Percentiles rank a stretch among this genome's conserved stretches.
Evolutionary conservation across 208 protist genomes (phyloP).

Genomic region (Angomonas ambiguus): DNA sequence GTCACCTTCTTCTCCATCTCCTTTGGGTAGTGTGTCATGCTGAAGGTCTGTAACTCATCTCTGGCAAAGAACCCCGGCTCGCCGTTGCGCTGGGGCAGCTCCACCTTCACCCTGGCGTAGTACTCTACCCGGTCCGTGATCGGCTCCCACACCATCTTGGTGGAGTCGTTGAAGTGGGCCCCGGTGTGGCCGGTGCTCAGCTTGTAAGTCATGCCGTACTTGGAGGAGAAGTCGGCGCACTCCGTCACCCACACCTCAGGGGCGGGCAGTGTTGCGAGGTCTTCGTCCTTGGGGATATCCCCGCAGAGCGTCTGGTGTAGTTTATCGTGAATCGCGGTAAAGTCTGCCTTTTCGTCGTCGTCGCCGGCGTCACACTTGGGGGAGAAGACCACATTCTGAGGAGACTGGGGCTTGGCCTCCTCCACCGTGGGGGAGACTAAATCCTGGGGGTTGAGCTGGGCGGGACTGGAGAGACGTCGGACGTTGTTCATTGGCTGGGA

Average conservation of each 20-base stretch:
- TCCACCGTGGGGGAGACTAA: not conserved
- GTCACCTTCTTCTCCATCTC: slow-evolving; percentile 96
- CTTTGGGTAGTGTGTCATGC: slow-evolving; percentile 64
- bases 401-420: slow-evolving; percentile 4
- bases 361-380: slow-evolving; percentile 13
- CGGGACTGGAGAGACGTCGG: slow-evolving; percentile 15
- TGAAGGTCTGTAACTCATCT: slow-evolving; percentile 74
- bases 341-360: slow-evolving; percentile 33
- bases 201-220: slow-evolving; percentile 97
- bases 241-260: slow-evolving; percentile 87
- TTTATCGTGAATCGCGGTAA: slow-evolving; percentile 61
- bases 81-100: slow-evolving; percentile 28
- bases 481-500: slow-evolving; percentile 10
- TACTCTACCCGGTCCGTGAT: slow-evolving; percentile 77
- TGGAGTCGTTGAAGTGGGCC: slow-evolving; percentile 97
- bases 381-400: not conserved
- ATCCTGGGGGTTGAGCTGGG: not conserved
- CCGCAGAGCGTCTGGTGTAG: slow-evolving; percentile 58
- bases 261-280: slow-evolving; percentile 6
- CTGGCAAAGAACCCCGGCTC: slow-evolving; percentile 39
- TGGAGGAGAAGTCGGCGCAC: slow-evolving; percentile 94
- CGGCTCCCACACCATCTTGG: slow-evolving; percentile 92
- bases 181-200: slow-evolving; percentile 93
- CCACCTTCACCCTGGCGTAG: slow-evolving; percentile 55
- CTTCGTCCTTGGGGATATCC: slow-evolving; percentile 3